phyloP scores from a whole-genome alignment of 2,329 filamentous ascomycete genomes.

The Orbilia javanica region DNA sequence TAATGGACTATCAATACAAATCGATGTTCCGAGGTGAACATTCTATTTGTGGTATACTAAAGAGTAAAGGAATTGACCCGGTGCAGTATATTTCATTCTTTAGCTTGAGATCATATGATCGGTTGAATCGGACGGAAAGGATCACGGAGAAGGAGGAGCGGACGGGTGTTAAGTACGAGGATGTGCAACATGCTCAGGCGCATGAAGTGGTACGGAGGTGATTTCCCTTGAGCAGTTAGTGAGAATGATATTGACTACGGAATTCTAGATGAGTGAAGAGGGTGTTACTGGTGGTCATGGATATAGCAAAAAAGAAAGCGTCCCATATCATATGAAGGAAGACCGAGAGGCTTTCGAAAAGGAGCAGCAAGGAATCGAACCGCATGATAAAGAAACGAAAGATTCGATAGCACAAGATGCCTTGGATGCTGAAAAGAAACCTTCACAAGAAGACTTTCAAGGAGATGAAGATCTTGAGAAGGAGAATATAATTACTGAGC shows the following conservation, averaged over 20 bases:
- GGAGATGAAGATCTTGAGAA: constrained; percentile 81
- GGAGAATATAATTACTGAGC: constrained; percentile 91
- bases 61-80: constrained; percentile 80
- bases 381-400: constrained; percentile 60
- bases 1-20: constrained; percentile 99
- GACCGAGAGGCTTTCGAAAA: constrained; percentile 68
- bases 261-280: constrained; percentile 57
- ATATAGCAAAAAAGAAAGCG: constrained; percentile 64
- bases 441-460: constrained; percentile 80
- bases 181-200: constrained; percentile 87
- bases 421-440: constrained; percentile 77
- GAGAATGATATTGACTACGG: constrained; percentile 72
- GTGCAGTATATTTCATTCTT: constrained; percentile 88
- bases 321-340: constrained; percentile 35
- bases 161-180: constrained; percentile 84
- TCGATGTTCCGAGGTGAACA: constrained; percentile 91
- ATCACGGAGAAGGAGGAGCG: constrained; percentile 81
- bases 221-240: constrained; percentile 66
- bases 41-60: constrained; percentile 86
- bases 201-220: constrained; percentile 76
- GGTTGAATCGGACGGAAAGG: constrained; percentile 83
- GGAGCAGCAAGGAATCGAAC: constrained; percentile 65
- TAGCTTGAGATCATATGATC: constrained; percentile 92
- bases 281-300: constrained; percentile 61
- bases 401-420: constrained; percentile 80